These are phyloP conservation scores for Fusarium aywerte DNA, from an alignment of 2,329 filamentous ascomycete genomes.

Conservation along the genomic window DNA sequence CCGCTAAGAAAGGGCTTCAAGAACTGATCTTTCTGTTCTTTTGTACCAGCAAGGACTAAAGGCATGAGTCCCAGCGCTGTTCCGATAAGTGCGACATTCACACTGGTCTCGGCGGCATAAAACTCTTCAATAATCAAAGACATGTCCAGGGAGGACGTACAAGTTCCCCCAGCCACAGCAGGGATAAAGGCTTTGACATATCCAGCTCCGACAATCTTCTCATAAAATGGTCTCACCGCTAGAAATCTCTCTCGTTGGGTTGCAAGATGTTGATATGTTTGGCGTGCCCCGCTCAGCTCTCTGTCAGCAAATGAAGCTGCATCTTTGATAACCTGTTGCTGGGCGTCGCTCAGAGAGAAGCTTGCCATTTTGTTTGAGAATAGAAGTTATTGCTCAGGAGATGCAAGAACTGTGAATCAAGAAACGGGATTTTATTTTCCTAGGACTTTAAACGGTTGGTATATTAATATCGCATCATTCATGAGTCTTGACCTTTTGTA, in stretches of 20 bases:
- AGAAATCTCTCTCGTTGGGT: neutral
- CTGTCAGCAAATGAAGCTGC: neutral
- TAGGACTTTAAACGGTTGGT: too few relatives aligned
- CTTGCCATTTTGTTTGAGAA: neutral
- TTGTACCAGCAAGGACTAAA: neutral
- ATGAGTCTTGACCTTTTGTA: too few relatives aligned
- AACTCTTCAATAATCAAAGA: constrained; percentile 1
- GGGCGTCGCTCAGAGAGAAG: neutral
- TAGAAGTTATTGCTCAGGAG: too few relatives aligned
- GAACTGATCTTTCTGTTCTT: neutral
- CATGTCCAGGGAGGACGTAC: neutral
- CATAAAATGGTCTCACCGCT: neutral
- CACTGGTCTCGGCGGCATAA: neutral
- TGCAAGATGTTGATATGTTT: neutral
- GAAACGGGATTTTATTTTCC: too few relatives aligned
- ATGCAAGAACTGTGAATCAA: too few relatives aligned
- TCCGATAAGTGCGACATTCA: neutral
- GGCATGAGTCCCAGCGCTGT: constrained; percentile 14
- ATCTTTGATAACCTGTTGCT: neutral
- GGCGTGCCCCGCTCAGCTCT: neutral
- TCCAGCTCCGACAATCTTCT: neutral
- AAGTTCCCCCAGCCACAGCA: neutral
- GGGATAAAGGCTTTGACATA: constrained; percentile 10
- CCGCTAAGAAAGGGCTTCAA: constrained; percentile 6
- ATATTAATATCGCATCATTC: too few relatives aligned